Percentiles rank a stretch among this genome's conserved stretches.
Evolutionary conservation across 331 rosid genomes (phyloP).

Genomic region (Quercus lobata): DNA sequence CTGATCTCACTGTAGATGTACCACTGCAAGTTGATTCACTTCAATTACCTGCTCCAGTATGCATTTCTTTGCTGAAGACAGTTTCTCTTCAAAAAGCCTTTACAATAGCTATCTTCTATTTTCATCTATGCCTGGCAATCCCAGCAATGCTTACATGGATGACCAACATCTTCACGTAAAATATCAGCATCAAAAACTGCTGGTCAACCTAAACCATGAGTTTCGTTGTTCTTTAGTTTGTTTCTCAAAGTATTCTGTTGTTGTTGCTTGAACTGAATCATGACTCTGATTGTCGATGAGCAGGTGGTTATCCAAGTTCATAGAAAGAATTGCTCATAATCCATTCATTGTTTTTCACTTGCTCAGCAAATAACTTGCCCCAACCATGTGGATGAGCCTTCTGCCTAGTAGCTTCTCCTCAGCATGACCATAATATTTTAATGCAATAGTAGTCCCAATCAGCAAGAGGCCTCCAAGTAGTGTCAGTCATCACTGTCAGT

Average conservation of each 20-base stretch:
- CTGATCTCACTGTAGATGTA: neutral
- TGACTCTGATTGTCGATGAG: neutral
- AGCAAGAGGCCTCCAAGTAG: neutral
- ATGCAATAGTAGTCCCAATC: neutral
- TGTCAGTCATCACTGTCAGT: conserved; percentile 44
- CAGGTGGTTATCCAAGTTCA: neutral
- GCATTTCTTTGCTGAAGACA: neutral
- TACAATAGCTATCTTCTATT: neutral
- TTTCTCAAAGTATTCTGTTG: neutral
- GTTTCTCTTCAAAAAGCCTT: neutral
- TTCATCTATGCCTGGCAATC: neutral
- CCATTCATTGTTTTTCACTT: neutral
- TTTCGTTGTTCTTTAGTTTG: neutral
- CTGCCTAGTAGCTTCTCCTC: neutral
- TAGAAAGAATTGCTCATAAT: neutral
- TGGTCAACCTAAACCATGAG: neutral
- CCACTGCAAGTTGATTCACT: neutral
- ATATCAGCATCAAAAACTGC: neutral
- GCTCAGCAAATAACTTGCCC: neutral
- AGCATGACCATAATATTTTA: neutral
- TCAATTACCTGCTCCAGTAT: neutral
- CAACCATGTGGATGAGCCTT: neutral
- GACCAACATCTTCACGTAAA: neutral
- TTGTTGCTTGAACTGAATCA: neutral
- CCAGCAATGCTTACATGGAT: neutral